Conservation (phyloP, 2,329 filamentous ascomycete genomes). For the Magnaporthales sp. region DNA sequence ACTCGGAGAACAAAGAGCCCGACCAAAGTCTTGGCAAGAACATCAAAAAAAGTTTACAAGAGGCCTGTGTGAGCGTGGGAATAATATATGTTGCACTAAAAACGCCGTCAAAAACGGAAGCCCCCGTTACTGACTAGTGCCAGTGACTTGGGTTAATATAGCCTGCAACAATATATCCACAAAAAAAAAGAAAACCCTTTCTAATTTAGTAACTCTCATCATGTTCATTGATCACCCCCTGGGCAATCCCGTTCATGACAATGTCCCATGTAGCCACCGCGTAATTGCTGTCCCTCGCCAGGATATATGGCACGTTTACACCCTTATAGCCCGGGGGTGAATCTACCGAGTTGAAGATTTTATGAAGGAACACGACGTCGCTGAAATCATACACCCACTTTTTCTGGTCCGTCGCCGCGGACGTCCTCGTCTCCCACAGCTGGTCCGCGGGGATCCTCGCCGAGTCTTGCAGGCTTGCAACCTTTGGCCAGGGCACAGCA, state of each 20-base stretch:
- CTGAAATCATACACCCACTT: background rate
- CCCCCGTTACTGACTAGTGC: no score
- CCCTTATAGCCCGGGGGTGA: background rate
- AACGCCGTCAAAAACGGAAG: no score
- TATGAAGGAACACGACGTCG: background rate
- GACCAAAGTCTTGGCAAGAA: no score
- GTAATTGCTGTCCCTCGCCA: background rate
- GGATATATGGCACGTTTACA: background rate
- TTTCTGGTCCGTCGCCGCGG: background rate
- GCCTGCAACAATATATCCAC: no score
- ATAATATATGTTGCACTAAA: no score
- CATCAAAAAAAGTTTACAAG: no score
- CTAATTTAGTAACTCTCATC: background rate
- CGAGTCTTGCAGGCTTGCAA: background rate
- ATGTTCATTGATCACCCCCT: background rate
- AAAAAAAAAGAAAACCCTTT: no score
- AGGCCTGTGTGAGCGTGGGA: no score
- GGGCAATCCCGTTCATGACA: background rate
- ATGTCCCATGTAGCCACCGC: background rate
- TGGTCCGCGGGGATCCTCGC: background rate
- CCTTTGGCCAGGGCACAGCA: background rate
- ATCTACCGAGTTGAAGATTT: background rate
- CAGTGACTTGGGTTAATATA: background rate
- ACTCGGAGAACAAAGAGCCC: no score
- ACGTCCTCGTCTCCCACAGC: background rate